A percentile compares a stretch with the other conserved stretches of the same genome.
These are phyloP conservation scores for Podila minutissima DNA, from an alignment of 192 early-diverging fungal species.

Conservation along the genomic window DNA sequence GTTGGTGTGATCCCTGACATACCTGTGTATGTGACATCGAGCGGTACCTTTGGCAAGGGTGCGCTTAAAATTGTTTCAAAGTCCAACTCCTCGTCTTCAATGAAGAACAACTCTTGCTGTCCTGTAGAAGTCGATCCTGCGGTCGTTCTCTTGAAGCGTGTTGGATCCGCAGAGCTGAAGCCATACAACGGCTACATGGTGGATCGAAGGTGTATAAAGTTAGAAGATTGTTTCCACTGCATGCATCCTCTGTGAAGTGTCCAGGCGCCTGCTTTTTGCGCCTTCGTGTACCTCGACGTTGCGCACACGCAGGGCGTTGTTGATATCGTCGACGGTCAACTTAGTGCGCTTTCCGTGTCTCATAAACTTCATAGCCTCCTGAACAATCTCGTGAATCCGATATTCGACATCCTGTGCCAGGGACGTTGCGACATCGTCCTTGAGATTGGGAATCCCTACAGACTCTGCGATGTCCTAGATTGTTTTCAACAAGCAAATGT, in stretches of 20 bases:
- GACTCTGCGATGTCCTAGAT: conserved; percentile 84
- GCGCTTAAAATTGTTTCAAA: conserved; percentile 88
- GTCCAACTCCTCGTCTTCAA: conserved; percentile 94
- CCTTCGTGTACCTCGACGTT: conserved; percentile 83
- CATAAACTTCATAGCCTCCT: conserved; percentile 98
- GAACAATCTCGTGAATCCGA: conserved; percentile 90
- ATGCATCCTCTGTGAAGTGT: too few relatives aligned
- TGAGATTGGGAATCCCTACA: conserved; percentile 81
- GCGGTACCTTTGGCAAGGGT: conserved; percentile 90
- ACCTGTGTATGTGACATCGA: conserved; percentile 87
- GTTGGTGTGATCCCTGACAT: not conserved
- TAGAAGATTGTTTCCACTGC: too few relatives aligned
- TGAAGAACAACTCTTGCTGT: conserved; percentile 81
- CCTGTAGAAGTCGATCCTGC: conserved; percentile 64
- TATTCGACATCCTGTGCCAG: conserved; percentile 96
- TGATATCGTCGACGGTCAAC: conserved; percentile 87
- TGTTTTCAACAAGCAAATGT: not conserved
- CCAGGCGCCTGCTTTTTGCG: not conserved
- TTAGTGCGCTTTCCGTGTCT: conserved; percentile 88
- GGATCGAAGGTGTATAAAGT: not conserved
- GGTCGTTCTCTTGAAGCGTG: conserved; percentile 71
- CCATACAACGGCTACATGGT: conserved; percentile 87
- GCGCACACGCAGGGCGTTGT: conserved; percentile 87
- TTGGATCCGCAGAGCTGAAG: conserved; percentile 72
- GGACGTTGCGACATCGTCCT: conserved; percentile 86